Conservation (phyloP, 306 rosid species). For the Ormosia semicastrata region DNA sequence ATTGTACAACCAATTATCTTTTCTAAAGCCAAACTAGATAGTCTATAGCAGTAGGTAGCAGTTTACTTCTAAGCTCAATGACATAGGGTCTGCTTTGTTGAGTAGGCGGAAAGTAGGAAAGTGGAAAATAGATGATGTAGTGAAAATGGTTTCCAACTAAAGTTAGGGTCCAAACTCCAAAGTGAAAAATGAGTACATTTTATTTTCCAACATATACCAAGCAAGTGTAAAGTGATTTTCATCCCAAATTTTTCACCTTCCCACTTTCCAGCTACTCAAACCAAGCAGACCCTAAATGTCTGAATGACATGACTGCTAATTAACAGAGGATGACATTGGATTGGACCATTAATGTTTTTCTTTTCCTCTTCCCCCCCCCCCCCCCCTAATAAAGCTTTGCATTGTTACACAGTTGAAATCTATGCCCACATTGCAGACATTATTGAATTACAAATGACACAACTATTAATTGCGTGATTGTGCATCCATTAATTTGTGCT, state of each 20-base stretch:
- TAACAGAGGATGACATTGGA: not conserved
- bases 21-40: conserved; percentile 35
- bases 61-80: conserved; percentile 33
- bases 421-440: not conserved
- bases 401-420: not conserved
- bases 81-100: not conserved
- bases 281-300: not conserved
- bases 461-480: not conserved
- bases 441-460: conserved; percentile 15
- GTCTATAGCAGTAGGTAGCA: conserved; percentile 23
- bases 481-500: conserved; percentile 6
- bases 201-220: conserved; percentile 16
- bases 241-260: conserved; percentile 2
- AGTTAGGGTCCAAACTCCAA: not conserved
- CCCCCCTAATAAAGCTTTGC: not conserved
- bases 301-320: not conserved
- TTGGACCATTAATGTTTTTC: not conserved
- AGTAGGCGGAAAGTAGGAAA: not conserved
- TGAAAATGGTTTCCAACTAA: conserved; percentile 2
- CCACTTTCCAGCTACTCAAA: not conserved
- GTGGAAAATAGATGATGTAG: not conserved
- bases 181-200: conserved; percentile 7
- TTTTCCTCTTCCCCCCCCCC: not conserved
- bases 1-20: conserved; percentile 27
- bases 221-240: conserved; percentile 6